phyloP scores from a whole-genome alignment of 2,329 filamentous ascomycete species.

The Aspergillus sp. region DNA sequence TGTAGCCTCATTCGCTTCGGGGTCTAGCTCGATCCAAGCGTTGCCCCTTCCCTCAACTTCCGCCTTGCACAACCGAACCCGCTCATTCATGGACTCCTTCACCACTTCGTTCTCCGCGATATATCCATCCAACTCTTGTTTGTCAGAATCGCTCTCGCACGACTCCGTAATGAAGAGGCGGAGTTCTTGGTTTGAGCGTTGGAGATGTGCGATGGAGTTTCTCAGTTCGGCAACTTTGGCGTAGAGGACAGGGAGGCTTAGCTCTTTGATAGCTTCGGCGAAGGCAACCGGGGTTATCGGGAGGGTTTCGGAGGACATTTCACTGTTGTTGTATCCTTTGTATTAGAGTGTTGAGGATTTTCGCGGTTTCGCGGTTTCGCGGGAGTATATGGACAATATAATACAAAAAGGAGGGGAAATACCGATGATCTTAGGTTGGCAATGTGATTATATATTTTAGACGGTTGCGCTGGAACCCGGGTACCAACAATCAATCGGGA shows the following conservation, averaged over 20 bases:
- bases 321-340: not conserved
- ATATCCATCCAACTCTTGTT: conserved; percentile 34
- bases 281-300: conserved; percentile 55
- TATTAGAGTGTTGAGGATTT: not conserved
- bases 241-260: conserved; percentile 59
- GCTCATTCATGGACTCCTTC: conserved; percentile 55
- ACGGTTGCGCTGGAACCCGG: not conserved
- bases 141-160: conserved; percentile 52
- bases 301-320: conserved; percentile 50
- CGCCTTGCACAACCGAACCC: conserved; percentile 52
- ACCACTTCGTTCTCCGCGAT: conserved; percentile 60
- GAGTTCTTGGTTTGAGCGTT: conserved; percentile 58
- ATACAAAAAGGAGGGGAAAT: not conserved
- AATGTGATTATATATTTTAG: not conserved
- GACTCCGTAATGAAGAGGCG: conserved; percentile 49
- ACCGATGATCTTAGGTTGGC: not conserved
- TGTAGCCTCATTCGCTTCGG: conserved; percentile 20
- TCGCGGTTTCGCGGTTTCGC: no score
- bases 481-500: not conserved
- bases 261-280: conserved; percentile 55
- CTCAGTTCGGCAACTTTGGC: conserved; percentile 60
- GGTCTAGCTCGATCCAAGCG: conserved; percentile 47
- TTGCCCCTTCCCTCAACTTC: conserved; percentile 57
- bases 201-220: conserved; percentile 61
- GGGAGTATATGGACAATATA: not conserved